A percentile compares a stretch with the other conserved stretches of the same genome.
Conservation (phyloP, 805 yeast genomes). For the Candida pseudofarinosa region DNA sequence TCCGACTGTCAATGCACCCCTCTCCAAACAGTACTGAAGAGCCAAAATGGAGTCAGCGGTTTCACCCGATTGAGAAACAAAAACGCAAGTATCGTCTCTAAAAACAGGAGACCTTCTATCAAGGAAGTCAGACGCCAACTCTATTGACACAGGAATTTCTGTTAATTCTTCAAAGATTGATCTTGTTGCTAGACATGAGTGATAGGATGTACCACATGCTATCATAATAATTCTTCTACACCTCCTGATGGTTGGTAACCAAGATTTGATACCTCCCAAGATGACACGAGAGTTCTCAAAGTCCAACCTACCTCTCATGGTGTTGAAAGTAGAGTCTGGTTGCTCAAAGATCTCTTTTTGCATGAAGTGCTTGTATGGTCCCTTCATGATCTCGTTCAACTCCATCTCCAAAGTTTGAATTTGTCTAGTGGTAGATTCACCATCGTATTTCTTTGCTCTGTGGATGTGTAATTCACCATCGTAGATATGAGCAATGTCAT, state of each 20-base stretch:
- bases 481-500: conserved; percentile 96
- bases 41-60: conserved; percentile 97
- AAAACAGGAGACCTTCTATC: conserved; percentile 96
- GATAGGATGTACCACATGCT: conserved; percentile 99
- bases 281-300: conserved; percentile 73
- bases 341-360: conserved; percentile 98
- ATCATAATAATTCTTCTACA: conserved; percentile 96
- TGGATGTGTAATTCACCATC: conserved; percentile 98
- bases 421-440: conserved; percentile 89
- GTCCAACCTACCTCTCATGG: conserved; percentile 99
- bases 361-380: conserved; percentile 94
- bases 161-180: conserved; percentile 94
- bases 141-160: conserved; percentile 90
- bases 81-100: conserved; percentile 95
- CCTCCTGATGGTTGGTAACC: conserved; percentile 84
- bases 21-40: conserved; percentile 88
- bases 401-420: conserved; percentile 97
- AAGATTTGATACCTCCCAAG: conserved; percentile 85
- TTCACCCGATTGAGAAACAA: conserved; percentile 98
- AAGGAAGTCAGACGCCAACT: conserved; percentile 89
- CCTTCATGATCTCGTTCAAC: conserved; percentile 97
- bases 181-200: conserved; percentile 96
- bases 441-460: conserved; percentile 79
- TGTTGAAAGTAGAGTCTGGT: conserved; percentile 96
- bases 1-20: conserved; percentile 97